Base-by-base conservation (phyloP, 1,284 basidiomycete genomes). In the Peniophora sp. region DNA sequence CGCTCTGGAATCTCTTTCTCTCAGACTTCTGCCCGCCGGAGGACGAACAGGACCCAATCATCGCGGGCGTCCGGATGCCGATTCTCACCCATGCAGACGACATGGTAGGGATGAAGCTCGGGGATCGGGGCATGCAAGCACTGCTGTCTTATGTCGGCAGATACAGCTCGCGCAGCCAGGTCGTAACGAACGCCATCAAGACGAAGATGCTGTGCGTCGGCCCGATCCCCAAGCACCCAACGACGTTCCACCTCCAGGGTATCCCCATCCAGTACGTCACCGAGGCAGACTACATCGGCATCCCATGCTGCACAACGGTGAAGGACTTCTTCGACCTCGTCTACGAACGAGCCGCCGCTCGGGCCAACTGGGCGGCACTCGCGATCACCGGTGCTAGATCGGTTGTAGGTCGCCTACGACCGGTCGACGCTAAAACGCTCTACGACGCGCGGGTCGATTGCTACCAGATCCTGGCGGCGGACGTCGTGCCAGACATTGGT, bases 401-500 rank as follows among this genome's bases (percentile, higher is more conserved):
- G 5, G 48, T 56, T 12, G 51, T 63, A 2, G 61, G 61, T 0
- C 20, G 23, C 12, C 48, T 66, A 0, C 58, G 60, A 1, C 53
- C 59, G 0, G 9, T 11, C 1, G 51, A 55, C 3, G 57, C 51
- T 0, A 48, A 47, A 2, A 52, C 36, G 6, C 54, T 68, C 0
- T 67, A 67, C 52, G 60, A 52, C 37, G 58, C 62, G 0, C 52
- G 60, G 1, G 58, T 68, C 1, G 66, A 68, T 52, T 60, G 61
- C 0, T 64, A 68, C 44, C 58, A 68, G 0, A 65, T 51, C 0
- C 54, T 41, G 23, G 66, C 59, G 1, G 58, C 55, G 27, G 63
- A 69, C 35, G 50, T 68, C 0, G 47, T 48, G 0, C 43, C 59
- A 0, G 63, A 66, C 45, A 50, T 54, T 2, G 10, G 50, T 20